Base-by-base conservation (phyloP, 2,329 filamentous ascomycete species). In the Fusarium secorum region DNA sequence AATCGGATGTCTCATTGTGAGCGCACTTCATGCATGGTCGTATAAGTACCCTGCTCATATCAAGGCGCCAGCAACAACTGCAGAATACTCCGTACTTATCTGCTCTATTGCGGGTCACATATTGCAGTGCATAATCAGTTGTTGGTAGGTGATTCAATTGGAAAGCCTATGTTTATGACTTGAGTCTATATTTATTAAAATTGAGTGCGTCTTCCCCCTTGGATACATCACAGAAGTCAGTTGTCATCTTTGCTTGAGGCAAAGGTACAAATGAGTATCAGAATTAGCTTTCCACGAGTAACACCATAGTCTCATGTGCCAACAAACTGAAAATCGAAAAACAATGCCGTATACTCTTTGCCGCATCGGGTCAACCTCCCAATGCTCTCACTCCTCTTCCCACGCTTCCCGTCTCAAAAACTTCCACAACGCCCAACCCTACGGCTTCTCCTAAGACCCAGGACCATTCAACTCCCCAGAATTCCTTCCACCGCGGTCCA, bases 361-460 rank as follows among this genome's bases (percentile, higher is more conserved):
- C 33, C 45, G n/a, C 48, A 14, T 55, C 20, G 22, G 30, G 24
- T 73, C 46, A 72, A 49, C 59, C 68, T 66, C 78, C 79, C 61
- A 85, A 60, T 54, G 80, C 79, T 71, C 89, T 84, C 63, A 93
- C 86, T 15, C 88, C 92, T 65, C 87, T 84, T 3, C 92, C 92
- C n/a, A 94, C 90, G 74, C 88, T 91, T 18, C 90, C 85, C 17
- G 92, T 94, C 75, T 93, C 88, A 78, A 95, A 95, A 18, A 93
- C 81, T 79, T 95, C 92, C 7, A 94, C 86, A 20, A 91, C 76
- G 3, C 92, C 92, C 32, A 89, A 84, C 0, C 91, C 92, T 28
- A 93, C 84, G 45, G 90, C 91, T 78, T 94, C 91, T 42, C 87
- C 89, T 44, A 94, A 77, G 20, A 92, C 84, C 90, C 90, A 94